Base-by-base conservation (phyloP, 2,329 filamentous ascomycete species). In the Fusarium tanahbumbuense region DNA sequence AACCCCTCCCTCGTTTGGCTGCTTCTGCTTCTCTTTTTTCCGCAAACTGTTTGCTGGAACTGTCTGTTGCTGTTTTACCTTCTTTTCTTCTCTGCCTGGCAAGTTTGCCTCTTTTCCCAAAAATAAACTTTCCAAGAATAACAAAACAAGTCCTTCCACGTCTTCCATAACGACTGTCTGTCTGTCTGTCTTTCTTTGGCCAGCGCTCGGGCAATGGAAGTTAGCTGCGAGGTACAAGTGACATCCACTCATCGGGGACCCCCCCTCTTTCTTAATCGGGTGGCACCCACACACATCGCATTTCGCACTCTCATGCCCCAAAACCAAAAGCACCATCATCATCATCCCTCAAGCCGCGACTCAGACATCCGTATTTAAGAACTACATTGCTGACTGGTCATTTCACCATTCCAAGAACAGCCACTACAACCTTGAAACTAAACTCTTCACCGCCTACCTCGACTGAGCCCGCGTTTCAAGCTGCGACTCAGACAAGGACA, bases 351-450 rank as follows among this genome's bases (percentile, higher is more conserved):
- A 49, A 59, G 58, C 61, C 58, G 54, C 69, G 64, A 59, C 70
- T 71, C 62, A 67, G 60, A 66, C 68, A 67, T 57, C 50, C 60
- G 49, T 67, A 66, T 62, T 60, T 50, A 60, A 65, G 62, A 64
- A 64, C 68, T 57, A 66, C 46, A 53, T 69, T 73, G 69, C 73
- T 75, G 73, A 75, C 73, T 74, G 71, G 71, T 70, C 62, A 67
- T 58, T 60, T 70, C 73, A 68, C 67, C 69, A 72, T 75, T 75
- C 73, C 69, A 74, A 75, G 71, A 75, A 74, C 71, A 75, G 73
- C 67, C 71, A 70, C 56, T 71, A 64, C 59, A 70, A 64, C 61
- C 64, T 40, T 73, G 56, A 68, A 72, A 60, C 60, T 52, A 64
- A 52, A 50, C 58, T 69, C 57, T 56, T 71, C 71, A 75, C 73